These are phyloP conservation scores for Luffa aegyptiaca DNA, from an alignment of 306 rosid species.

Conservation along the genomic window DNA sequence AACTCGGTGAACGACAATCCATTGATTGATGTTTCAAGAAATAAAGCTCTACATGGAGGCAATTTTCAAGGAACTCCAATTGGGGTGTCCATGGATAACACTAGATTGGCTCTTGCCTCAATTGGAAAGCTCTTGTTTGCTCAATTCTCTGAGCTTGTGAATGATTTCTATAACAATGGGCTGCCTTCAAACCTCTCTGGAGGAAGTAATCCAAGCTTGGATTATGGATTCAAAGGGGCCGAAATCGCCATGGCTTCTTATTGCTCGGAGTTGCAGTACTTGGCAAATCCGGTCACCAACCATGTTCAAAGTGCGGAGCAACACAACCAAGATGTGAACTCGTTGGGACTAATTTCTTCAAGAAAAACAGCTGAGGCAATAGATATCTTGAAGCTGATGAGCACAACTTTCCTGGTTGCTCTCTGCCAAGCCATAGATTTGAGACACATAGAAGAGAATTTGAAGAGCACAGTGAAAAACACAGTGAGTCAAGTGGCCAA, in stretches of 20 bases:
- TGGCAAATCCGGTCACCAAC: slow-evolving; percentile 35
- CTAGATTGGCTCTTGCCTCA: slow-evolving; percentile 26
- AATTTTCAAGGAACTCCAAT: slow-evolving; percentile 8
- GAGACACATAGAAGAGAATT: slow-evolving; percentile 37
- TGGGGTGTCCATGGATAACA: slow-evolving; percentile 35
- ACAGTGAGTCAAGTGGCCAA: slow-evolving; percentile 26
- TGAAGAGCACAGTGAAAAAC: slow-evolving; percentile 11
- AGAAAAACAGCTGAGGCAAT: slow-evolving; percentile 21
- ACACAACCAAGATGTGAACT: slow-evolving; percentile 15
- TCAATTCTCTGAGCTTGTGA: slow-evolving; percentile 27
- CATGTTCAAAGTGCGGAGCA: slow-evolving; percentile 15
- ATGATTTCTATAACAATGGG: slow-evolving; percentile 30
- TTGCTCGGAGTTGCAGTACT: slow-evolving; percentile 7
- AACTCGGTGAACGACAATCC: slow-evolving; percentile 18
- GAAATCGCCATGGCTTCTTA: slow-evolving; percentile 7
- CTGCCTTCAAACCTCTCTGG: slow-evolving; percentile 12
- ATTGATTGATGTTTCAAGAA: slow-evolving; percentile 26
- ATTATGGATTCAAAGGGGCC: background rate
- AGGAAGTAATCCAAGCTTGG: slow-evolving; percentile 13
- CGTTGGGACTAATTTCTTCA: slow-evolving; percentile 29
- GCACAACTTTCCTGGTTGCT: slow-evolving; percentile 25
- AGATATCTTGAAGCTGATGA: slow-evolving; percentile 36
- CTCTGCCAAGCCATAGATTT: slow-evolving; percentile 44
- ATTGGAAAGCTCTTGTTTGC: slow-evolving; percentile 2
- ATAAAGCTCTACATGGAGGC: slow-evolving; percentile 22